Evolutionary conservation across 129 eudicot genomes (phyloP).

Genomic region (Erigeron canadensis): DNA sequence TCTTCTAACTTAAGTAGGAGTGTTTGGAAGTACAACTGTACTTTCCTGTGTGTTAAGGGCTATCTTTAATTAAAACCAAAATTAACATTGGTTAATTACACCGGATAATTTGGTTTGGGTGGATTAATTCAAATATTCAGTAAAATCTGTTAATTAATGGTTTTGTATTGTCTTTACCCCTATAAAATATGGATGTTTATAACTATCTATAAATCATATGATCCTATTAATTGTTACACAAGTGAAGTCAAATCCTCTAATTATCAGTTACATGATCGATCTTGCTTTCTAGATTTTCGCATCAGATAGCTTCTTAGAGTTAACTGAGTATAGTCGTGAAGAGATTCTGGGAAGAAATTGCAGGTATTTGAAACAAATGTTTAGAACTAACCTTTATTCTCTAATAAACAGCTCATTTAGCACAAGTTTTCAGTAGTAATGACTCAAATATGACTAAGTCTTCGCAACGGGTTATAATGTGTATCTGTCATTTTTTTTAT

Average conservation of each 20-base stretch:
- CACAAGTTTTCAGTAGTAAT: neutral
- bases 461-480: neutral
- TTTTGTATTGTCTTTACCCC: neutral
- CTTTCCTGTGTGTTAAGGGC: too few relatives aligned
- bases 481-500: neutral
- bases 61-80: too few relatives aligned
- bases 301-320: slow-evolving; percentile 97
- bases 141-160: neutral
- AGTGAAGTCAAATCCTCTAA: slow-evolving; percentile 2
- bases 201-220: too few relatives aligned
- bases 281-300: slow-evolving; percentile 67
- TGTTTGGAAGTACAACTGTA: too few relatives aligned
- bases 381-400: neutral
- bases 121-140: too few relatives aligned
- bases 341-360: slow-evolving; percentile 96
- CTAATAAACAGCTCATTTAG: neutral
- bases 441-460: neutral
- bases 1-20: neutral
- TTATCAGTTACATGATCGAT: slow-evolving; percentile 20
- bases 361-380: slow-evolving; percentile 44
- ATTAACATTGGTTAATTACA: too few relatives aligned
- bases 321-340: slow-evolving; percentile 97
- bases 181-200: too few relatives aligned
- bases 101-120: too few relatives aligned
- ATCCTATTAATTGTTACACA: neutral